phyloP scores from a whole-genome alignment of 305 asterid genomes.

The Solanum hybrid region DNA sequence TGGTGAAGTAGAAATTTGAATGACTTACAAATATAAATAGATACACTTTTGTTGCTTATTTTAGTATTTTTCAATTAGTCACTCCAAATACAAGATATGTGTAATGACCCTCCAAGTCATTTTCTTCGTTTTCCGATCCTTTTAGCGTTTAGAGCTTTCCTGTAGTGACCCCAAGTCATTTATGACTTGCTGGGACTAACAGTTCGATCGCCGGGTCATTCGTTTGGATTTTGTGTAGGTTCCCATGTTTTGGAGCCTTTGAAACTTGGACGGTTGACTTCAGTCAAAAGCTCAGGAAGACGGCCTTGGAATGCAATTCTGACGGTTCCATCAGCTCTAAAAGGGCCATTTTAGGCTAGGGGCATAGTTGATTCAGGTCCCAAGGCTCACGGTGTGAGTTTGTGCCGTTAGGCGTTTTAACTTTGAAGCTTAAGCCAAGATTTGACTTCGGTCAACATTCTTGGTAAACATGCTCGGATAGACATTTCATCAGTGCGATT shows the following conservation, averaged over 20 bases:
- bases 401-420: background rate
- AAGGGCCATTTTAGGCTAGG: background rate
- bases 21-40: background rate
- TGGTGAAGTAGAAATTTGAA: background rate
- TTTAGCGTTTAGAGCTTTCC: background rate
- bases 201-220: background rate
- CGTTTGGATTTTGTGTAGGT: background rate
- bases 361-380: background rate
- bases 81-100: background rate
- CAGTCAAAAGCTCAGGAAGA: background rate
- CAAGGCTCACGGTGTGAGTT: background rate
- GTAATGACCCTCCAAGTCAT: background rate
- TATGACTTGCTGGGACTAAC: background rate
- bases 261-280: background rate
- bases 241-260: background rate
- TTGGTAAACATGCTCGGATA: background rate
- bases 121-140: background rate
- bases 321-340: background rate
- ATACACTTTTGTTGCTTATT: background rate
- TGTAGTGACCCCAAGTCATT: background rate
- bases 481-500: background rate
- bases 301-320: background rate
- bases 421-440: background rate
- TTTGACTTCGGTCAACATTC: background rate
- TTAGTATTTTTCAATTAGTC: background rate